phyloP scores from a whole-genome alignment of 2,329 filamentous ascomycete genomes.

The Penicillium glabrum region DNA sequence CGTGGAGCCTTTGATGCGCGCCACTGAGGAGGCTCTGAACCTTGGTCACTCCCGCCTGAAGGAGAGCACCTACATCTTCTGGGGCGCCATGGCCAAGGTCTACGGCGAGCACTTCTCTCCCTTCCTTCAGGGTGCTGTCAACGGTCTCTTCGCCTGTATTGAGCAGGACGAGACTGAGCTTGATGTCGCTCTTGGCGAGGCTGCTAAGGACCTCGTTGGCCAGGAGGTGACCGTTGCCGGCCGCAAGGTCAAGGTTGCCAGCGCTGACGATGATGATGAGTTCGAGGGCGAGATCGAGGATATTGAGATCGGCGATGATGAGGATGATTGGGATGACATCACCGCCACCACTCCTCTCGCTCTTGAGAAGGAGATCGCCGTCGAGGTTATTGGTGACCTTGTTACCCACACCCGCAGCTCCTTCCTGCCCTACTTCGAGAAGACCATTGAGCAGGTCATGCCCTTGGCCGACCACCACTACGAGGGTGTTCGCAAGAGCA shows the following conservation, averaged over 20 bases:
- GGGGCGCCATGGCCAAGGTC: conserved; percentile 91
- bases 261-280: conserved; percentile 58
- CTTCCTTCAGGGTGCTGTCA: conserved; percentile 48
- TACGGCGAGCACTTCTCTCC: conserved; percentile 67
- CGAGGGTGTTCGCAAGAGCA: conserved; percentile 89
- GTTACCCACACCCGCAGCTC: conserved; percentile 80
- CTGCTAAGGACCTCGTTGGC: conserved; percentile 71
- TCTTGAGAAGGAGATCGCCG: conserved; percentile 94
- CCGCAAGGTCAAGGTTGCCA: conserved; percentile 81
- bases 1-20: conserved; percentile 84
- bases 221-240: conserved; percentile 75
- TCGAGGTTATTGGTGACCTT: conserved; percentile 92
- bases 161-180: conserved; percentile 85
- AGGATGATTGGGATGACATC: conserved; percentile 81
- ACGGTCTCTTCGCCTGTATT: conserved; percentile 73
- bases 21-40: conserved; percentile 85
- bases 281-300: conserved; percentile 62
- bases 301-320: conserved; percentile 72
- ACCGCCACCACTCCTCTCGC: conserved; percentile 84
- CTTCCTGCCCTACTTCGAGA: conserved; percentile 82
- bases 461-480: conserved; percentile 85
- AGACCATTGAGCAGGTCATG: conserved; percentile 77
- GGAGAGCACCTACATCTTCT: conserved; percentile 96
- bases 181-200: conserved; percentile 72
- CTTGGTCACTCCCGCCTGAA: conserved; percentile 87